Percentiles rank a stretch among this genome's conserved stretches.
These are phyloP conservation scores for Colletotrichum aenigma DNA, from an alignment of 2,329 filamentous ascomycete species.

Conservation along the genomic window DNA sequence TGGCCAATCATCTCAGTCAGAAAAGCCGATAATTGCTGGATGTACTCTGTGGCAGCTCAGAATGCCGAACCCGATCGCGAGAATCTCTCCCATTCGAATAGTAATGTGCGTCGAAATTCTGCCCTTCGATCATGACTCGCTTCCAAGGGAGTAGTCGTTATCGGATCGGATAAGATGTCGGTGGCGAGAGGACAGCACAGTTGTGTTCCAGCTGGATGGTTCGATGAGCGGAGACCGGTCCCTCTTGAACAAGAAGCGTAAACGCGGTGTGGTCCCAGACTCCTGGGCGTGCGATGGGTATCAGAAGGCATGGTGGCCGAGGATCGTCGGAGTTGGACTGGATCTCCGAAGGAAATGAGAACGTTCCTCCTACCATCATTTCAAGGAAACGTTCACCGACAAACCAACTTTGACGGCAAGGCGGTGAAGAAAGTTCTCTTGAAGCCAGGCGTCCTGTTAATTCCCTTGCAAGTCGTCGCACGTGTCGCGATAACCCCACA, in stretches of 20 bases:
- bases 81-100: neutral
- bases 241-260: neutral
- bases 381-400: neutral
- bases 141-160: neutral
- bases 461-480: neutral
- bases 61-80: neutral
- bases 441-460: neutral
- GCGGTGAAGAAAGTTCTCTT: neutral
- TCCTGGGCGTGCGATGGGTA: neutral
- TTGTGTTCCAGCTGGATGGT: neutral
- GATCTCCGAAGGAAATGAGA: neutral
- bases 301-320: neutral
- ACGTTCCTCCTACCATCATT: neutral
- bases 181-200: neutral
- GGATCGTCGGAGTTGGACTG: neutral
- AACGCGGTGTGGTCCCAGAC: neutral
- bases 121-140: neutral
- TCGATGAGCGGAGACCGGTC: neutral
- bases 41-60: neutral
- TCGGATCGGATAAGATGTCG: neutral
- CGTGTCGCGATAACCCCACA: neutral
- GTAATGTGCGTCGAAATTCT: neutral
- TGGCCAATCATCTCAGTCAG: neutral
- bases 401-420: neutral
- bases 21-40: neutral